Conservation (phyloP, 2,329 filamentous ascomycete genomes). For the Colletotrichum euphorbiae region DNA sequence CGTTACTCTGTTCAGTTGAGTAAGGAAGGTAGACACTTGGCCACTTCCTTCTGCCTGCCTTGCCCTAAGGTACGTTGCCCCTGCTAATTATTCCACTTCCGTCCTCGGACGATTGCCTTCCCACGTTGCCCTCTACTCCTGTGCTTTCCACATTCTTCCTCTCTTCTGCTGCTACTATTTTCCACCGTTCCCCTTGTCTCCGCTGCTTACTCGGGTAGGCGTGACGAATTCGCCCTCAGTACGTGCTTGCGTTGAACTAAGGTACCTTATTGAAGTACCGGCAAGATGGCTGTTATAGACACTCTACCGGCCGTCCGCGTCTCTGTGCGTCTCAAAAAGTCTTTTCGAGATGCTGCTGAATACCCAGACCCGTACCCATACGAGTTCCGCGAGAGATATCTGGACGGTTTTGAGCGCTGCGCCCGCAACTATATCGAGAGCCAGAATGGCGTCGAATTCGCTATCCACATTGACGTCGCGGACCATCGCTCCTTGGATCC, state of each 20-base stretch:
- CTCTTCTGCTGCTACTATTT: neutral
- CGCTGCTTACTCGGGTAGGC: too few relatives aligned
- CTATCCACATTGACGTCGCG: conserved; percentile 39
- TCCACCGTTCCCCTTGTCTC: too few relatives aligned
- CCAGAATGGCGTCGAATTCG: conserved; percentile 44
- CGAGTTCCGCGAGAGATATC: conserved; percentile 2
- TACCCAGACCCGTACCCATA: conserved; percentile 18
- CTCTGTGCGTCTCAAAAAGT: conserved; percentile 14
- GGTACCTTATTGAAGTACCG: too few relatives aligned
- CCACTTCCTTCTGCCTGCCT: neutral
- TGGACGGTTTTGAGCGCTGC: conserved; percentile 19
- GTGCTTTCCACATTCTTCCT: neutral
- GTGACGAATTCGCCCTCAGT: too few relatives aligned
- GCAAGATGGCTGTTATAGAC: conserved; percentile 31
- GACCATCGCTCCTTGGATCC: conserved; percentile 39
- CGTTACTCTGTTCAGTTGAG: too few relatives aligned
- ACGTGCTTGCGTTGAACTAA: too few relatives aligned
- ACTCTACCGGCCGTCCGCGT: conserved; percentile 21
- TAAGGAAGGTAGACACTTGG: too few relatives aligned
- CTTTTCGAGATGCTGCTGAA: conserved; percentile 10
- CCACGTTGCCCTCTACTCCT: neutral
- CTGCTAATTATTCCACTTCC: neutral
- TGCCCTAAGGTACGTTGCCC: too few relatives aligned
- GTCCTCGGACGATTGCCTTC: neutral
- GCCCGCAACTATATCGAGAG: conserved; percentile 47